phyloP scores from a whole-genome alignment of 2,329 filamentous ascomycete species.

The Tolypocladium inflatum region DNA sequence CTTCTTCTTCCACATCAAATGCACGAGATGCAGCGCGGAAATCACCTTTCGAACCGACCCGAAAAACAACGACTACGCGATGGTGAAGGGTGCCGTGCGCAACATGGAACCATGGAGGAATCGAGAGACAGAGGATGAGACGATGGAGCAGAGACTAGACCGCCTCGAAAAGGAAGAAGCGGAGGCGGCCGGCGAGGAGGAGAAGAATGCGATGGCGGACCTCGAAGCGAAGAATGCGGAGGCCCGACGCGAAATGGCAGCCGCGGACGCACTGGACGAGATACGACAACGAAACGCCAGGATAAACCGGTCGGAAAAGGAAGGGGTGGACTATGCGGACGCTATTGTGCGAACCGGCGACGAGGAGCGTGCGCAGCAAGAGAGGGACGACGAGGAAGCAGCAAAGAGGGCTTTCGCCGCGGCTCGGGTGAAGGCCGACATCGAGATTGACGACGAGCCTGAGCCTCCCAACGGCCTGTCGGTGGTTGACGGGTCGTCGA shows the following conservation, averaged over 20 bases:
- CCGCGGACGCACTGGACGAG: slow-evolving; percentile 91
- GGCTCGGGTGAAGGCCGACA: slow-evolving; percentile 43
- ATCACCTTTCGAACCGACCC: slow-evolving; percentile 94
- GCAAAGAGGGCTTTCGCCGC: slow-evolving; percentile 69
- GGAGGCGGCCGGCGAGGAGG: slow-evolving; percentile 52
- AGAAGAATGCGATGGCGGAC: slow-evolving; percentile 89
- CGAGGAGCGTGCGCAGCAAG: slow-evolving; percentile 53
- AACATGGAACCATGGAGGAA: slow-evolving; percentile 89
- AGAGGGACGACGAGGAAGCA: slow-evolving; percentile 75
- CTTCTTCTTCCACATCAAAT: slow-evolving; percentile 74
- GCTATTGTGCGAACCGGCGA: slow-evolving; percentile 45
- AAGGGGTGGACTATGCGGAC: slow-evolving; percentile 52
- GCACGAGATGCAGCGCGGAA: slow-evolving; percentile 75
- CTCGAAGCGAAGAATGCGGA: slow-evolving; percentile 89
- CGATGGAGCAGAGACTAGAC: slow-evolving; percentile 78
- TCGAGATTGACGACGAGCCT: slow-evolving; percentile 17
- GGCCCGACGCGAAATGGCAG: slow-evolving; percentile 90
- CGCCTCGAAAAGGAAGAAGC: slow-evolving; percentile 68
- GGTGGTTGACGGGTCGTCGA: not conserved
- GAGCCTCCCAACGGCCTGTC: slow-evolving; percentile 5
- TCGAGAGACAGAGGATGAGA: slow-evolving; percentile 57
- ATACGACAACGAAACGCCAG: slow-evolving; percentile 86
- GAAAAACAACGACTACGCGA: slow-evolving; percentile 84
- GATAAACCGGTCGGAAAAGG: slow-evolving; percentile 65
- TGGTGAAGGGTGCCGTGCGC: slow-evolving; percentile 72